phyloP scores from a whole-genome alignment of 1,284 basidiomycete genomes.

The Pyrrhoderma lamaoense region DNA sequence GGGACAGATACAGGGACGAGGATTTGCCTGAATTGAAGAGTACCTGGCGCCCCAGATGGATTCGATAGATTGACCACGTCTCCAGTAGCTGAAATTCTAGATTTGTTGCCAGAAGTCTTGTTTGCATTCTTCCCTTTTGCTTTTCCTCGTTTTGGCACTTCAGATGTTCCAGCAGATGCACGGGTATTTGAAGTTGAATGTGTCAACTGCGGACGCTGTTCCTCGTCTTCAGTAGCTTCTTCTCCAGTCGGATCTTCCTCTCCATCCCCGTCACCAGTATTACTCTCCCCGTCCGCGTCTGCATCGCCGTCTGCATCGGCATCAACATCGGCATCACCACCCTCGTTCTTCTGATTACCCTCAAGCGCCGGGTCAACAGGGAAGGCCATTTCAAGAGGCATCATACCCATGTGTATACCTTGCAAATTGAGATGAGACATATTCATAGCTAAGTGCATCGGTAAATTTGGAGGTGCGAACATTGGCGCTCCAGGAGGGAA shows the following conservation, averaged over 20 bases:
- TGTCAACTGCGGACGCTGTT: slow-evolving; percentile 6
- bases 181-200: slow-evolving; percentile 12
- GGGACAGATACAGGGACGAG: slow-evolving; percentile 13
- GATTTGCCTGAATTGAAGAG: slow-evolving; percentile 6
- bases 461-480: too few species aligned
- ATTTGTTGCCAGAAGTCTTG: neutral
- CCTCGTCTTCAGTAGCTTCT: neutral
- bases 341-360: neutral
- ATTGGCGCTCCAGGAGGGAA: slow-evolving; percentile 3
- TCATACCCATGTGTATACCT: slow-evolving; percentile 5
- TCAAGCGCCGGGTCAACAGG: slow-evolving; percentile 12
- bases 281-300: neutral
- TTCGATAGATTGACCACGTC: neutral
- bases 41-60: neutral
- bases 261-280: neutral
- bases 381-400: slow-evolving; percentile 8
- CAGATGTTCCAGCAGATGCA: neutral
- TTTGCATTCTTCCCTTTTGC: neutral
- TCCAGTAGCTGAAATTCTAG: neutral
- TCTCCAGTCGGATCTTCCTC: neutral
- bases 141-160: neutral
- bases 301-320: slow-evolving; percentile 1
- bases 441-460: neutral
- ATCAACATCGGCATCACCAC: neutral
- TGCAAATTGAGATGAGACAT: slow-evolving; percentile 2